Conservation (phyloP, 345 rosid species). For the Raphanus sativus region DNA sequence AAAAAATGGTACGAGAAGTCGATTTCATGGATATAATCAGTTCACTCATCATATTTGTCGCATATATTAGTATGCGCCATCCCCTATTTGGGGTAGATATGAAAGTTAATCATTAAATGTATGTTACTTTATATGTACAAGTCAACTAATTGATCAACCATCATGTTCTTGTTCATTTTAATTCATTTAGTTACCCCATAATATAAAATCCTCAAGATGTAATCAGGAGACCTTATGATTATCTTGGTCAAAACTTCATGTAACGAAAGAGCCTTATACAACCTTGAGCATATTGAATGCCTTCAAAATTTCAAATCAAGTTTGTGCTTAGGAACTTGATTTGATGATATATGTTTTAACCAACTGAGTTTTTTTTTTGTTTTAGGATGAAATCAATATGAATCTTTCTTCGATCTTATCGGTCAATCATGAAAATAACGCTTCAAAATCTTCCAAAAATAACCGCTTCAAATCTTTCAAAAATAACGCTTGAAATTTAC, state of each 20-base stretch:
- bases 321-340: slow-evolving; percentile 1
- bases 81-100: not conserved
- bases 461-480: not conserved
- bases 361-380: not conserved
- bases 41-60: not conserved
- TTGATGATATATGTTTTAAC: not conserved
- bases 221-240: not conserved
- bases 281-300: slow-evolving; percentile 5
- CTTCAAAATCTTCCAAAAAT: not conserved
- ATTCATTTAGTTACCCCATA: slow-evolving; percentile 7
- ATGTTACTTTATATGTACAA: not conserved
- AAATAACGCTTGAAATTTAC: not conserved
- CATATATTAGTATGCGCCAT: not conserved
- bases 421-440: not conserved
- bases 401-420: not conserved
- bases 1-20: not conserved
- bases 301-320: slow-evolving; percentile 3
- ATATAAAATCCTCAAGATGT: slow-evolving; percentile 5
- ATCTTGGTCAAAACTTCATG: not conserved
- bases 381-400: not conserved
- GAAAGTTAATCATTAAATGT: not conserved
- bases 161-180: not conserved
- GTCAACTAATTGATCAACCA: not conserved
- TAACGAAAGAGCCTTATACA: not conserved
- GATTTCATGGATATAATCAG: not conserved